Conservation (phyloP, 345 rosid genomes). For the Ceriops zippeliana region DNA sequence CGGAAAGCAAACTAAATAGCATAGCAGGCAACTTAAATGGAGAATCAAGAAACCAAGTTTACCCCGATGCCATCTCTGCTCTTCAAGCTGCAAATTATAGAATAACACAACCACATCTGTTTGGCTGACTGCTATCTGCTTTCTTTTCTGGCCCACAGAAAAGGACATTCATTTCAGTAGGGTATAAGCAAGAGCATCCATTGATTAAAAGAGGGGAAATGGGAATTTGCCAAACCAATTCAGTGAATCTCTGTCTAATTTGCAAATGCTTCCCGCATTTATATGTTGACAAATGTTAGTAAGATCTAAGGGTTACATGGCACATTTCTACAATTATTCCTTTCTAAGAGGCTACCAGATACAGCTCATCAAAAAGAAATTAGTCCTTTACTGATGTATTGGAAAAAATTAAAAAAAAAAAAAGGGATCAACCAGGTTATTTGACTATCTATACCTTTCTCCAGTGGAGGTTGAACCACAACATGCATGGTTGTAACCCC, state of each 20-base stretch:
- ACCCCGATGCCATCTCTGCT: slow-evolving; percentile 25
- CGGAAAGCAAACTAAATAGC: background rate
- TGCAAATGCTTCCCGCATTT: background rate
- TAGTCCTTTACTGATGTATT: background rate
- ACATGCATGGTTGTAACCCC: slow-evolving; percentile 98
- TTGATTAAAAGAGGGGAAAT: background rate
- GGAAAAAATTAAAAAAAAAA: background rate
- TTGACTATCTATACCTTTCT: slow-evolving; percentile 54
- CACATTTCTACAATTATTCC: background rate
- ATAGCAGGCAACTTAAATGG: background rate
- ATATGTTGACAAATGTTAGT: background rate
- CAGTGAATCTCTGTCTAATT: slow-evolving; percentile 11
- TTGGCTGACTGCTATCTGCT: slow-evolving; percentile 51
- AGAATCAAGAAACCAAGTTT: slow-evolving; percentile 7
- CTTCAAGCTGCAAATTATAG: slow-evolving; percentile 39
- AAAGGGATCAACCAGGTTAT: background rate
- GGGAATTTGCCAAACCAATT: slow-evolving; percentile 19
- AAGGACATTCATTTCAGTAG: slow-evolving; percentile 11
- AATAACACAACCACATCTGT: slow-evolving; percentile 77
- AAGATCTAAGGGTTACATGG: no score
- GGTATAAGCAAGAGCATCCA: background rate
- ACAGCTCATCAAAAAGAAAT: slow-evolving; percentile 3
- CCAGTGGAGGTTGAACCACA: slow-evolving; percentile 71
- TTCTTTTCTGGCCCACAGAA: slow-evolving; percentile 63
- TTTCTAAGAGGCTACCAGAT: slow-evolving; percentile 8